These are phyloP conservation scores for Nemania serpens DNA, from an alignment of 2,329 filamentous ascomycete species.

Conservation along the genomic window DNA sequence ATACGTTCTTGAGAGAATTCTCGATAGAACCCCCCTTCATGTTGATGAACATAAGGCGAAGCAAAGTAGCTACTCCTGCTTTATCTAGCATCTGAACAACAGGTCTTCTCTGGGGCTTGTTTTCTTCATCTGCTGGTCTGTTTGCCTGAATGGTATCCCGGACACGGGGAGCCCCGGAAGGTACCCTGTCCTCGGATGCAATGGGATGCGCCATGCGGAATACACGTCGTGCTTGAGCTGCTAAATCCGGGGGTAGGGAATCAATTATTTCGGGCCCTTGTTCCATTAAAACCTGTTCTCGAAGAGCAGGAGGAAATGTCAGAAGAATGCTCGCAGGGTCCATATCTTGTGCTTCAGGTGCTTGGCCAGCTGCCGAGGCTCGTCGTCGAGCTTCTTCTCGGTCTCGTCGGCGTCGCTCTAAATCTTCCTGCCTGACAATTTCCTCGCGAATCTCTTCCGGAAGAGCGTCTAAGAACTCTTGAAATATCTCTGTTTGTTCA, in stretches of 20 bases:
- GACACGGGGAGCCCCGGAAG: slow-evolving; percentile 33
- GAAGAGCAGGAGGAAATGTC: slow-evolving; percentile 81
- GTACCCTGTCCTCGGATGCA: slow-evolving; percentile 50
- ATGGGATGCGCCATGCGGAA: slow-evolving; percentile 46
- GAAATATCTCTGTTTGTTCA: slow-evolving; percentile 82
- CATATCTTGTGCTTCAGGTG: slow-evolving; percentile 67
- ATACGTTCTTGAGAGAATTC: slow-evolving; percentile 80
- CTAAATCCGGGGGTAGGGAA: slow-evolving; percentile 81
- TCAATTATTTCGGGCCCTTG: slow-evolving; percentile 88
- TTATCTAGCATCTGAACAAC: slow-evolving; percentile 98
- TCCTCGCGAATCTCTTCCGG: slow-evolving; percentile 89
- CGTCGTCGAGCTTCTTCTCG: slow-evolving; percentile 79
- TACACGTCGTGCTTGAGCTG: slow-evolving; percentile 81
- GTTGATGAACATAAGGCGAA: slow-evolving; percentile 96
- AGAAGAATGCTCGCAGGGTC: slow-evolving; percentile 91
- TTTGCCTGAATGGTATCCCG: slow-evolving; percentile 35
- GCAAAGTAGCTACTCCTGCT: slow-evolving; percentile 88
- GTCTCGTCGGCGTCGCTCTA: slow-evolving; percentile 85
- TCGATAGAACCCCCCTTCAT: slow-evolving; percentile 85
- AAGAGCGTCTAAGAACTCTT: slow-evolving; percentile 91
- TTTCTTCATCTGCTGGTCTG: slow-evolving; percentile 45
- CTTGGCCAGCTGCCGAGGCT: slow-evolving; percentile 60
- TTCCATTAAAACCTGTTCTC: slow-evolving; percentile 86
- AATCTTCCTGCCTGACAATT: slow-evolving; percentile 86
- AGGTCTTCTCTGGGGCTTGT: slow-evolving; percentile 75